Percentiles rank a stretch among this genome's conserved stretches.
Conservation (phyloP, 805 yeast genomes). For the Wickerhamomyces subpelliculosus region DNA sequence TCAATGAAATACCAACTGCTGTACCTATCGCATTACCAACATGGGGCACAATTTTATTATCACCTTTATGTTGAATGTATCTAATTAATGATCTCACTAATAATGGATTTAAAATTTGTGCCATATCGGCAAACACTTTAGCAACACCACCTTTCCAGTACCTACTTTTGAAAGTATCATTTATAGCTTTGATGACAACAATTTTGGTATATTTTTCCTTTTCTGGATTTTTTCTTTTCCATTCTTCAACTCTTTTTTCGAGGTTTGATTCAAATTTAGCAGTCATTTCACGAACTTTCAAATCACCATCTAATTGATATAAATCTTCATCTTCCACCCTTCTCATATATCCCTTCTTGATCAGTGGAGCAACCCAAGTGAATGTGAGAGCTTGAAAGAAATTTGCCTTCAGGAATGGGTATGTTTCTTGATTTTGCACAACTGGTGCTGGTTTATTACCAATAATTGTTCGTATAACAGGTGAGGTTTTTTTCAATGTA, state of each 20-base stretch:
- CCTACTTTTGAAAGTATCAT: slow-evolving; percentile 26
- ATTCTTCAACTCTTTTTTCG: slow-evolving; percentile 20
- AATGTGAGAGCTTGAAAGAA: slow-evolving; percentile 12
- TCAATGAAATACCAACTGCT: slow-evolving; percentile 58
- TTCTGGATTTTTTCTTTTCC: slow-evolving; percentile 18
- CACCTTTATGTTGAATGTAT: slow-evolving; percentile 47
- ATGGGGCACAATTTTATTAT: slow-evolving; percentile 33
- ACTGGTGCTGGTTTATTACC: slow-evolving; percentile 17
- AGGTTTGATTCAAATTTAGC: slow-evolving; percentile 25
- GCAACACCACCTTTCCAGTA: slow-evolving; percentile 28
- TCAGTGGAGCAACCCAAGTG: slow-evolving; percentile 17
- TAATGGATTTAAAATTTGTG: slow-evolving; percentile 54
- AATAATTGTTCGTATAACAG: slow-evolving; percentile 9
- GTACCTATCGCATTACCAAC: slow-evolving; percentile 64
- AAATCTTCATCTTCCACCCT: slow-evolving; percentile 54
- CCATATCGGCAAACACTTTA: slow-evolving; percentile 24
- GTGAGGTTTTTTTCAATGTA: slow-evolving; percentile 12
- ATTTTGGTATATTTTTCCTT: slow-evolving; percentile 15
- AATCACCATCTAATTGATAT: slow-evolving; percentile 32
- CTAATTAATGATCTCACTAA: slow-evolving; percentile 57
- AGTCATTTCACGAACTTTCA: slow-evolving; percentile 29
- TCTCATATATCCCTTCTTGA: slow-evolving; percentile 48
- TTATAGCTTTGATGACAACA: slow-evolving; percentile 25
- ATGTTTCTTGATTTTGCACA: slow-evolving; percentile 6
- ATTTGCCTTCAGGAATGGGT: slow-evolving; percentile 17